Evolutionary conservation across 1,139 yeast species (phyloP), one percentile per base, ranked within the genome.

Genomic region (Barnettozyma hawaiiensis): DNA sequence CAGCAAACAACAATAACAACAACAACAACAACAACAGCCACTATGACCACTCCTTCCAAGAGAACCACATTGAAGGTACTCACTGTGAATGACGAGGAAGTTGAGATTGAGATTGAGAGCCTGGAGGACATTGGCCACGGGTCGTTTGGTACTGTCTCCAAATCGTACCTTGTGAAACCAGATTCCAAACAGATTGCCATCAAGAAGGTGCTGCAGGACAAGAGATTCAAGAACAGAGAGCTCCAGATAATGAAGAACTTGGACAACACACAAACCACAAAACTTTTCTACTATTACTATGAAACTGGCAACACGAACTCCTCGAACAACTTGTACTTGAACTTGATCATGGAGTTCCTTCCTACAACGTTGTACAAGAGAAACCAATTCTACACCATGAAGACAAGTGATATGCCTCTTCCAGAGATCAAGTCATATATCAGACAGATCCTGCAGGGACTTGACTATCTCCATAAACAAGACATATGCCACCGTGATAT

Each of bases 401-500:
- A 85, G 51, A 77, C 81, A 53, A 71, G 78, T 45, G 64, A 73
- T 29, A 89, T 94, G 97, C 97, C 98, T 8, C 68, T 84, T 46
- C 71, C 87, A 48, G 97, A 90, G 61, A 84, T 92, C 47, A 90
- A 90, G 64, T 73, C 87, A 47, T 85, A 90, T 67, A 85, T 95
- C 46, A 92, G 85, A 66, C 98, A 92, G 64, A 73, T 92, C 69
- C 78, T 92, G 61, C 76, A 96, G 54, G 92, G 97, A 2, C 73
- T 92, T 53, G 92, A 92, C 54, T 92, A 89, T 65, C 81, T 94
- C 55, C 99, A 94, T 63, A 75, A 86, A 11, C 59, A 67, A 18
- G 95, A 95, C 22, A 92, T 94, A 53, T 92, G 98, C 65, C 98
- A 92, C 65, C 80, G 98, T 61, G 98, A 92, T 66, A 92, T 92